These are phyloP conservation scores for Penicillium sp. DNA, from an alignment of 2,329 filamentous ascomycete species.

Conservation along the genomic window DNA sequence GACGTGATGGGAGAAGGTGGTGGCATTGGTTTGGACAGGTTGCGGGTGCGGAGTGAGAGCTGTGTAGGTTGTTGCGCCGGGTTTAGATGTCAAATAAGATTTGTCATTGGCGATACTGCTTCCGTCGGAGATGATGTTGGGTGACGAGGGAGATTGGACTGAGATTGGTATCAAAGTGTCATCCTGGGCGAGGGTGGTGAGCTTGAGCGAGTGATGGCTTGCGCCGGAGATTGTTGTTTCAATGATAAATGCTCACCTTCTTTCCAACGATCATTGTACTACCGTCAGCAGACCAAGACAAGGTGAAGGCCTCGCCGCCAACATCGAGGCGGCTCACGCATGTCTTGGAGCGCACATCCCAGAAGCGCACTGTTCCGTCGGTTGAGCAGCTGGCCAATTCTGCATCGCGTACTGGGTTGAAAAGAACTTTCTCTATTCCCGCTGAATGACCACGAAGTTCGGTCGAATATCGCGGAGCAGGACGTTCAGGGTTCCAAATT, in stretches of 20 bases:
- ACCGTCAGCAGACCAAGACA: conserved; percentile 55
- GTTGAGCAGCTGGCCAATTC: conserved; percentile 55
- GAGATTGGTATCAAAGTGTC: conserved; percentile 53
- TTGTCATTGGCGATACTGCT: conserved; percentile 5
- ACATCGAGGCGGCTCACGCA: conserved; percentile 53
- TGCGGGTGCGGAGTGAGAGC: conserved; percentile 49
- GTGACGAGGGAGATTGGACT: conserved; percentile 44
- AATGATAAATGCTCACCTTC: conserved; percentile 41
- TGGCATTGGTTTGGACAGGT: conserved; percentile 53
- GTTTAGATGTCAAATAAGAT: conserved; percentile 16
- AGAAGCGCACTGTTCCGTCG: conserved; percentile 55
- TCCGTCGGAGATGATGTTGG: conserved; percentile 31
- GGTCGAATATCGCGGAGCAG: conserved; percentile 51
- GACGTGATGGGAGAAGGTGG: conserved; percentile 51
- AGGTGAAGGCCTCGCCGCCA: conserved; percentile 54
- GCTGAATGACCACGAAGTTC: conserved; percentile 54
- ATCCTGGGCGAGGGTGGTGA: conserved; percentile 38
- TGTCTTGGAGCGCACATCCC: conserved; percentile 55
- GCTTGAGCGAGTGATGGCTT: background rate
- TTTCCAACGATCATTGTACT: conserved; percentile 51
- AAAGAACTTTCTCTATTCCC: conserved; percentile 53
- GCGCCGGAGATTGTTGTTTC: background rate
- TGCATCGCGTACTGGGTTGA: conserved; percentile 54
- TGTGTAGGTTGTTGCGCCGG: conserved; percentile 38
- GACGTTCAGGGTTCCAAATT: conserved; percentile 77